Conservation (phyloP, 148 eudicot species). For the Chenopodium album region DNA sequence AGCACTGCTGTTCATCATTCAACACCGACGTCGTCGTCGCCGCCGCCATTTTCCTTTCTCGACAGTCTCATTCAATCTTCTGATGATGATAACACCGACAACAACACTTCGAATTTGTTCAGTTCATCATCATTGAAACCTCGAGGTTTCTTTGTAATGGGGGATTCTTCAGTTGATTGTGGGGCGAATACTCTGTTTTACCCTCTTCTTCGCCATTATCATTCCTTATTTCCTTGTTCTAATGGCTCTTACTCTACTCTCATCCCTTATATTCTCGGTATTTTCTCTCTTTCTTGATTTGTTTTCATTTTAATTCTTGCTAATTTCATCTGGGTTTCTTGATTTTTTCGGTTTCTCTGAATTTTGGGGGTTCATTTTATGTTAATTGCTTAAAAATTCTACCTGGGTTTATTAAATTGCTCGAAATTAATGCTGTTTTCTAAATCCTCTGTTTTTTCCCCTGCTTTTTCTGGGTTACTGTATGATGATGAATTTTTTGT, state of each 20-base stretch:
- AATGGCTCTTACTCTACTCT: conserved; percentile 46
- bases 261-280: conserved; percentile 59
- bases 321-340: not conserved
- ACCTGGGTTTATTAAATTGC: not conserved
- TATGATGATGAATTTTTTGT: too few relatives aligned
- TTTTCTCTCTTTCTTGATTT: not conserved
- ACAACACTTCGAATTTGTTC: not conserved
- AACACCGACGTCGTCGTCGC: not conserved
- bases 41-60: not conserved
- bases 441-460: not conserved
- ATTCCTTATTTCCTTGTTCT: conserved; percentile 48
- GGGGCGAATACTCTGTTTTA: conserved; percentile 59
- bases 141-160: conserved; percentile 40
- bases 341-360: not conserved
- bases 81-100: not conserved
- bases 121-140: conserved; percentile 20
- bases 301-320: not conserved
- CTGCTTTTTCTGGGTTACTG: not conserved
- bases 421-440: not conserved
- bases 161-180: conserved; percentile 72
- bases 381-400: not conserved
- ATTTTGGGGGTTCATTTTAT: not conserved
- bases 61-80: not conserved
- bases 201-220: conserved; percentile 37
- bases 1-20: not conserved